These are phyloP conservation scores for Fusarium pseudoanthophilum DNA, from an alignment of 2,329 filamentous ascomycete species.

Conservation along the genomic window DNA sequence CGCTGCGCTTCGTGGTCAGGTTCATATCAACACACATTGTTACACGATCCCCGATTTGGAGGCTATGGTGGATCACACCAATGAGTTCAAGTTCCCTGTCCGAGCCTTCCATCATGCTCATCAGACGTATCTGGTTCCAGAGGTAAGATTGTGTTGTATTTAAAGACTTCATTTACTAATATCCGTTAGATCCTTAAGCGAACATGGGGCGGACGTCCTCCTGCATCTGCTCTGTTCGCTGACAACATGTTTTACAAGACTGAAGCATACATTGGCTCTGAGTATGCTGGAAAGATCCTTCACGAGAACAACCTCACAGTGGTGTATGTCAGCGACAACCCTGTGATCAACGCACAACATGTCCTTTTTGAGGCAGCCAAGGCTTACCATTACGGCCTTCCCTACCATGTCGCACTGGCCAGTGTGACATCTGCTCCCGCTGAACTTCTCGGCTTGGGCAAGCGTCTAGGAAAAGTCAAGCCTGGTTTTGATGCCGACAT, in stretches of 20 bases:
- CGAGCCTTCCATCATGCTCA: constrained; percentile 78
- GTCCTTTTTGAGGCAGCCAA: constrained; percentile 74
- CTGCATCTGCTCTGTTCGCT: constrained; percentile 73
- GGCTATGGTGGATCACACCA: constrained; percentile 75
- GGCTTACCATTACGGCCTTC: constrained; percentile 68
- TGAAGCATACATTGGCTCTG: constrained; percentile 72
- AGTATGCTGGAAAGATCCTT: constrained; percentile 73
- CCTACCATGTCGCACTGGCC: constrained; percentile 68
- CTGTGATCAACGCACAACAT: constrained; percentile 75
- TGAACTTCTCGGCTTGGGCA: constrained; percentile 65
- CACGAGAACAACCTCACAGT: constrained; percentile 73
- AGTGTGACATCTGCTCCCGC: constrained; percentile 69
- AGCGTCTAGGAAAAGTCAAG: constrained; percentile 70
- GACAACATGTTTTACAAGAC: constrained; percentile 80
- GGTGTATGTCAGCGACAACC: constrained; percentile 77
- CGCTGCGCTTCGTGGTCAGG: constrained; percentile 73
- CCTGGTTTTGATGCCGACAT: constrained; percentile 70
- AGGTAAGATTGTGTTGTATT: constrained; percentile 54
- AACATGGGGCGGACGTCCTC: constrained; percentile 63
- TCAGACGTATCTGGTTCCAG: constrained; percentile 72
- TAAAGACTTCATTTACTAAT: background rate
- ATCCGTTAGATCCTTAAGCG: constrained; percentile 61
- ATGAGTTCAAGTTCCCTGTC: constrained; percentile 75
- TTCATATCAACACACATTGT: constrained; percentile 77
- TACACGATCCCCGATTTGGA: constrained; percentile 77